Conservation (phyloP, 129 eudicot genomes). For the Mikania micrantha region DNA sequence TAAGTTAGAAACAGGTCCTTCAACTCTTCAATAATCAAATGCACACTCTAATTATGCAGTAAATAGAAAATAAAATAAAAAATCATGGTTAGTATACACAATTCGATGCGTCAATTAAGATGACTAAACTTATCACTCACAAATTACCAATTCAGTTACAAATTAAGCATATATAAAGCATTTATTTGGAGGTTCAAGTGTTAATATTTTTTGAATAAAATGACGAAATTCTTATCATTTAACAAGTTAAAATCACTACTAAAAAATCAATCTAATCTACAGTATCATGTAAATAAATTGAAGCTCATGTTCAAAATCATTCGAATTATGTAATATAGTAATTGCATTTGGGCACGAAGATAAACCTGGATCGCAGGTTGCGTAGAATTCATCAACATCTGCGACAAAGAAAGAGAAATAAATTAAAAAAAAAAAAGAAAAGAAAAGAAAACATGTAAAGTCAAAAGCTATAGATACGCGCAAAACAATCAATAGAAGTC, state of each 20-base stretch:
- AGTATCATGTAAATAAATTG: neutral
- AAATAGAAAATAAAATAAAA: neutral
- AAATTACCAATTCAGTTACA: neutral
- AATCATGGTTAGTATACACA: neutral
- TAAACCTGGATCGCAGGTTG: conserved; percentile 78
- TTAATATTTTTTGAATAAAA: neutral
- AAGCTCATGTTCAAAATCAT: neutral
- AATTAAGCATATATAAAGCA: neutral
- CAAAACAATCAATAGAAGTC: neutral
- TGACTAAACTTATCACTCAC: neutral
- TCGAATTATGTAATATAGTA: neutral
- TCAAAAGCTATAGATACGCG: neutral
- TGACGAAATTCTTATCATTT: neutral
- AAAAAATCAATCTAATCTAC: neutral
- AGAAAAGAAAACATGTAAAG: neutral
- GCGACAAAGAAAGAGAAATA: conserved; percentile 2
- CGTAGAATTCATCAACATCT: conserved; percentile 80
- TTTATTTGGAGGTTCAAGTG: neutral
- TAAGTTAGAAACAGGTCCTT: neutral
- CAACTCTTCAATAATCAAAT: neutral
- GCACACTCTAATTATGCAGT: neutral
- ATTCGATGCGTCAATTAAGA: no score
- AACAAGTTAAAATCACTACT: neutral
- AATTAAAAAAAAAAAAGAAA: neutral
- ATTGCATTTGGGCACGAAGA: neutral